These are phyloP conservation scores for Iberis amara DNA, from an alignment of 441 rosid species.

Conservation along the genomic window DNA sequence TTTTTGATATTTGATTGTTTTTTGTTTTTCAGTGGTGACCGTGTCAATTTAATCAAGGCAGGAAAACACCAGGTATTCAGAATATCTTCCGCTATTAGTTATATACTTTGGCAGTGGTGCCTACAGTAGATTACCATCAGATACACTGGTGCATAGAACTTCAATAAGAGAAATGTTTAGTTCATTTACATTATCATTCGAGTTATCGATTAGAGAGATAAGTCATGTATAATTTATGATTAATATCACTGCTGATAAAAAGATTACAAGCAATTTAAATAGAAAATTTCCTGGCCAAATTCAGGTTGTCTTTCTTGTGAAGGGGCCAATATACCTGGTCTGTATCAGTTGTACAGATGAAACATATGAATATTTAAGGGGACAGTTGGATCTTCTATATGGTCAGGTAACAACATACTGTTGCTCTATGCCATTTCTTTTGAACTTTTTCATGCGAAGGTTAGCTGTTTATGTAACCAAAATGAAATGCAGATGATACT, in stretches of 20 bases:
- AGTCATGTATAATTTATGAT: constrained; percentile 8
- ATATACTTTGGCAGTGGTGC: not conserved
- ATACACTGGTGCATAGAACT: not conserved
- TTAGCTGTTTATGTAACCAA: constrained; percentile 21
- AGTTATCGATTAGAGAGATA: constrained; percentile 1
- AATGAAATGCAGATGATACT: constrained; percentile 77
- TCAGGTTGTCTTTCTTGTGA: constrained; percentile 93
- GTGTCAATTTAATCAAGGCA: constrained; percentile 78
- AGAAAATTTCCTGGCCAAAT: constrained; percentile 15
- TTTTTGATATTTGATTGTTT: constrained; percentile 21
- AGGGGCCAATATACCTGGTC: constrained; percentile 93
- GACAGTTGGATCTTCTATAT: constrained; percentile 88
- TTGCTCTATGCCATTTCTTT: constrained; percentile 10
- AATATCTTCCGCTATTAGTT: constrained; percentile 1
- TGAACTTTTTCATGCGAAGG: not conserved
- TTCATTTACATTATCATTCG: constrained; percentile 6
- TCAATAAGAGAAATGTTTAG: not conserved
- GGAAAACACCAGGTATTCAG: constrained; percentile 81
- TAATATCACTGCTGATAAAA: not conserved
- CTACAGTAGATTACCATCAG: constrained; percentile 1
- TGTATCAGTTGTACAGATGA: constrained; percentile 97
- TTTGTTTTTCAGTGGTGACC: constrained; percentile 59
- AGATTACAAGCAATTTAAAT: not conserved
- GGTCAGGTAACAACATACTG: constrained; percentile 63
- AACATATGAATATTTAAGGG: constrained; percentile 76